Conservation (phyloP, 169 alveolate genomes). For the Cryptosporidium meleagridis region DNA sequence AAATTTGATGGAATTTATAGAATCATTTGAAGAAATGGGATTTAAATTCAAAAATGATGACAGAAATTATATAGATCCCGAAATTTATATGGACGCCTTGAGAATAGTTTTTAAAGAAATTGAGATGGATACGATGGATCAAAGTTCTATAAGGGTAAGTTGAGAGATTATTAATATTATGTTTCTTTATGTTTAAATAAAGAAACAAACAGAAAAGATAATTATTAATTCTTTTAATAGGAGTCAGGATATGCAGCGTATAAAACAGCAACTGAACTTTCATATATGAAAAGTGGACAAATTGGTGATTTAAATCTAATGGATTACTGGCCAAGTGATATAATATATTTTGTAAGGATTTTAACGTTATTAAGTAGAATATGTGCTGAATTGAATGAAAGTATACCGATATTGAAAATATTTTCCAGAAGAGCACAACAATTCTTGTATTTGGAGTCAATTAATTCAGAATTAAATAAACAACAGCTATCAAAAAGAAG, state of each 20-base stretch:
- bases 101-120: conserved; percentile 79
- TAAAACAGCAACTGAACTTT: conserved; percentile 59
- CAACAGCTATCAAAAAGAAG: not conserved
- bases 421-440: conserved; percentile 82
- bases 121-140: conserved; percentile 69
- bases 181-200: no score
- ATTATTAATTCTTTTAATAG: not conserved
- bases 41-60: conserved; percentile 81
- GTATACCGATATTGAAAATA: conserved; percentile 82
- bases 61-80: conserved; percentile 83
- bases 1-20: conserved; percentile 85
- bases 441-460: conserved; percentile 12
- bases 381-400: conserved; percentile 82
- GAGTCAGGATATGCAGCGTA: conserved; percentile 71
- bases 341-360: conserved; percentile 84
- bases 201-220: not conserved
- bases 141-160: conserved; percentile 61
- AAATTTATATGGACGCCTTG: conserved; percentile 85
- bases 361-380: conserved; percentile 86
- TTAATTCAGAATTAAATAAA: not conserved
- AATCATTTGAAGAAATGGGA: conserved; percentile 89
- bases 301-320: conserved; percentile 79
- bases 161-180: not conserved
- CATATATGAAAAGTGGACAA: conserved; percentile 63
- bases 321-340: conserved; percentile 86